Conservation (phyloP, 495 filamentous ascomycete genomes). For the Bacidia rubella region DNA sequence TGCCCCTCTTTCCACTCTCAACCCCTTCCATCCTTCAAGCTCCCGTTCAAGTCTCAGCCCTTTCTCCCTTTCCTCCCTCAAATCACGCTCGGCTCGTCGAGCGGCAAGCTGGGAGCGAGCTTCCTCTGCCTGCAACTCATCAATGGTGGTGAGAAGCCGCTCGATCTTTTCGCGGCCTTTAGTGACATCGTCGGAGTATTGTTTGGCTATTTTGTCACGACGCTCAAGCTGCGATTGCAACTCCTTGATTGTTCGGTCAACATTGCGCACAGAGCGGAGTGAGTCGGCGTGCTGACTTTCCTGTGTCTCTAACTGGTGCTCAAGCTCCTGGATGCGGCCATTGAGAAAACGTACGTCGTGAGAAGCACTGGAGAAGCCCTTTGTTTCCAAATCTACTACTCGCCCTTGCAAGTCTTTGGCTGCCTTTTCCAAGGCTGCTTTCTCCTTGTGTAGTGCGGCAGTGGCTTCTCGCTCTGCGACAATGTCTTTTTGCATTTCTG, state of each 20-base stretch:
- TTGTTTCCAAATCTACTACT: constrained; percentile 88
- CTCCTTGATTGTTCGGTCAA: constrained; percentile 90
- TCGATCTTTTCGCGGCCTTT: constrained; percentile 81
- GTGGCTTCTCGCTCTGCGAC: constrained; percentile 77
- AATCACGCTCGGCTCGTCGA: constrained; percentile 75
- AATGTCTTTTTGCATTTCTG: constrained; percentile 90
- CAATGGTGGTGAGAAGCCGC: constrained; percentile 75
- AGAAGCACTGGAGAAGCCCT: constrained; percentile 84
- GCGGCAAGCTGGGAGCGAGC: constrained; percentile 63
- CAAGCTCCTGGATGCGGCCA: constrained; percentile 92
- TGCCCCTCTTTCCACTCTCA: constrained; percentile 48
- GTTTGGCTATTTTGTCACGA: constrained; percentile 67
- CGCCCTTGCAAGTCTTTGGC: constrained; percentile 84
- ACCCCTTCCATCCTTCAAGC: constrained; percentile 68
- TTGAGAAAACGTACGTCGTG: constrained; percentile 93
- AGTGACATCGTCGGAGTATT: constrained; percentile 67
- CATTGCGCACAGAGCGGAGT: constrained; percentile 76
- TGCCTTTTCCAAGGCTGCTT: constrained; percentile 76
- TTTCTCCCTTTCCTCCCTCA: constrained; percentile 82
- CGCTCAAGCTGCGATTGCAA: constrained; percentile 86
- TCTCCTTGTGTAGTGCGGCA: constrained; percentile 79
- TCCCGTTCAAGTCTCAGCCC: constrained; percentile 72
- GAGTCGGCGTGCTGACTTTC: constrained; percentile 64
- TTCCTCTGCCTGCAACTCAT: constrained; percentile 82
- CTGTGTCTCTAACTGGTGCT: constrained; percentile 78